Evolutionary conservation across 2,329 filamentous ascomycete genomes (phyloP), one percentile per base, ranked within the genome.

Genomic region (Tolypocladium endophyticum): DNA sequence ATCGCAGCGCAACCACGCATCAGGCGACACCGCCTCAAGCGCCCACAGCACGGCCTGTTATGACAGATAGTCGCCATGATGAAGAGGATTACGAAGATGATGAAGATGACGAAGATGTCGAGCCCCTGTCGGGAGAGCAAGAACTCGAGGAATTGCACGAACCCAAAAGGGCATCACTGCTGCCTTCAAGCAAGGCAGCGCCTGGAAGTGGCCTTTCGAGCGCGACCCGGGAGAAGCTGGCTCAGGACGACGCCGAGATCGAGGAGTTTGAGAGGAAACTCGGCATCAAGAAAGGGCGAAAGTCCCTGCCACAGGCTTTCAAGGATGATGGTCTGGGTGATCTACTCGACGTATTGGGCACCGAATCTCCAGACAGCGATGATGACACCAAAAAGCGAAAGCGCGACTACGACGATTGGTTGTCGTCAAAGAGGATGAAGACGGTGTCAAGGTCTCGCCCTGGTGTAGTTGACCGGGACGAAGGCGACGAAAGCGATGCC

Each of bases 191-290:
- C 62, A 66, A 59, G 59, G 72, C 75, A 7, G 74, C 70, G 55
- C 64, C 55, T 9, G 58, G 56, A 25, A 61, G 59, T 8, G 53
- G 62, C 1, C 25, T 67, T 16, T 57, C 70, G 20, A 66, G 63
- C 38, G 58, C 61, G 1, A 58, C 64, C 64, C 25, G 70, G 85
- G n/a, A 84, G 81, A 68, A 81, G 65, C 76, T 97, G 5, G 86
- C 84, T 0, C 80, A 90, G 62, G 93, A 99, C 61, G 92, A 97
- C 68, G 89, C 86, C 2, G 91, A 96, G 66, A 97, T 99, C 65
- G 87, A 88, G 25, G 86, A 86, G 3, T 77, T 97, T 38, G 94
- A 99, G 75, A 92, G 87, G 72, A 95, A 90, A 68, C 77, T 99
- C 3, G 93, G 94, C 0, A 81, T 97, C 39, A 86, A 81, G 64